Base-by-base conservation (phyloP, 1,284 basidiomycete genomes). In the Thelephora terrestris region DNA sequence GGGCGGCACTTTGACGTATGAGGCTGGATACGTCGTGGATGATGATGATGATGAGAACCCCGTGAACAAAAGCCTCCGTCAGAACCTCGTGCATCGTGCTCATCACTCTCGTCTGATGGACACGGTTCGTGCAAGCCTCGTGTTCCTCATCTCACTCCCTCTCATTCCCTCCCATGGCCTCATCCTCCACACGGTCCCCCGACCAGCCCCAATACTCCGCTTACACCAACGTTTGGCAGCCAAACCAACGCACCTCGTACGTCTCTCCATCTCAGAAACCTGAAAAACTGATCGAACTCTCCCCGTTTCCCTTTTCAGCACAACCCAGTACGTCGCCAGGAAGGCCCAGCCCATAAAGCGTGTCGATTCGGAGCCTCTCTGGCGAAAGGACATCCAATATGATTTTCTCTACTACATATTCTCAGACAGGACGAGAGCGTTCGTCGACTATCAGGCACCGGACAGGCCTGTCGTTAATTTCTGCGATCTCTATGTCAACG, bases 401-500 rank as follows among this genome's bases (percentile, higher is more conserved):
- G 82, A 86, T 60, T 70, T 90, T 36, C 76, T 91, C 47, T 65
- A 76, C 55, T 67, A 71, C 58, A 75, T 91, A 54, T 91, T 90
- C 64, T 66, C 69, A 47, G 75, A 87, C 63, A 73, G 75, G 18
- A 74, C 74, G 49, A 67, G 70, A 47, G 69, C 70, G 43, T 78
- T 81, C 57, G 71, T 73, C 46, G 71, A 74, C 54, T 63, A 60
- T 39, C 59, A 62, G 52, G 53, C 62, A 52, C 48, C 67, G 59
- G 49, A 64, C 52, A 51, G 57, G 37, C 57, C 61, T 38, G 47
- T 55, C 44, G 65, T 81, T 50, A 77, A 74, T 44, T 89, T 90
- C 63, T 76, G 78, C 48, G 81, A 89, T 61, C 74, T 90, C 47
- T 91, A 89, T 63, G 75, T 87, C 51, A 81, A 81, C 58, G 73